Percentiles rank a stretch among this genome's conserved stretches.
Conservation (phyloP, 1,284 basidiomycete species). For the Sporisorium exsertum region DNA sequence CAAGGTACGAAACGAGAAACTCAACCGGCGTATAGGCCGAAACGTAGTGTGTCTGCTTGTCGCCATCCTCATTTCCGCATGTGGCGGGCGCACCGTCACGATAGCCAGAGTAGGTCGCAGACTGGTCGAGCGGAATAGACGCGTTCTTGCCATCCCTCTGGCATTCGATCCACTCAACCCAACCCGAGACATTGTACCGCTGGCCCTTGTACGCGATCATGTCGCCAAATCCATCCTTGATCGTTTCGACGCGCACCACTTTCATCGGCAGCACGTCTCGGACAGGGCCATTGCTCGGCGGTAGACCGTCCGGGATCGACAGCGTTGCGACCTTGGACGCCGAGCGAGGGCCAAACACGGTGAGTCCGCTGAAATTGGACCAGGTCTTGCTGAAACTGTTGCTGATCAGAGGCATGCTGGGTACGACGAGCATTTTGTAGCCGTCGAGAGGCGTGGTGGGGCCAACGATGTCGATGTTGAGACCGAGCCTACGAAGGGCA, state of each 20-base stretch:
- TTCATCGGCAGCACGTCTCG: constrained; percentile 48
- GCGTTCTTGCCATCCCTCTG: constrained; percentile 38
- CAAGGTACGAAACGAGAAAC: constrained; percentile 44
- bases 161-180: constrained; percentile 58
- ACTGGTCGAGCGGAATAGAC: constrained; percentile 22
- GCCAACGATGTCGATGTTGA: constrained; percentile 51
- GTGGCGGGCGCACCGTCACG: constrained; percentile 43
- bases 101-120: constrained; percentile 41
- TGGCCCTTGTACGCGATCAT: constrained; percentile 38
- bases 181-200: constrained; percentile 44
- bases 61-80: constrained; percentile 40
- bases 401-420: constrained; percentile 47
- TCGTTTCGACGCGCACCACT: constrained; percentile 46
- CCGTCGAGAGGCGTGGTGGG: constrained; percentile 30
- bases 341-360: constrained; percentile 49
- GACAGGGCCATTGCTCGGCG: constrained; percentile 39
- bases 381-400: constrained; percentile 39
- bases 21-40: constrained; percentile 47
- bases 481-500: constrained; percentile 48
- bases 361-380: constrained; percentile 34
- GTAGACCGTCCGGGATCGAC: constrained; percentile 46
- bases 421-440: constrained; percentile 51
- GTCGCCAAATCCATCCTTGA: constrained; percentile 42
- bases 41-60: constrained; percentile 47
- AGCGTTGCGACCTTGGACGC: constrained; percentile 49